These are phyloP conservation scores for Malus hybrid DNA, from an alignment of 331 rosid species.

Conservation along the genomic window DNA sequence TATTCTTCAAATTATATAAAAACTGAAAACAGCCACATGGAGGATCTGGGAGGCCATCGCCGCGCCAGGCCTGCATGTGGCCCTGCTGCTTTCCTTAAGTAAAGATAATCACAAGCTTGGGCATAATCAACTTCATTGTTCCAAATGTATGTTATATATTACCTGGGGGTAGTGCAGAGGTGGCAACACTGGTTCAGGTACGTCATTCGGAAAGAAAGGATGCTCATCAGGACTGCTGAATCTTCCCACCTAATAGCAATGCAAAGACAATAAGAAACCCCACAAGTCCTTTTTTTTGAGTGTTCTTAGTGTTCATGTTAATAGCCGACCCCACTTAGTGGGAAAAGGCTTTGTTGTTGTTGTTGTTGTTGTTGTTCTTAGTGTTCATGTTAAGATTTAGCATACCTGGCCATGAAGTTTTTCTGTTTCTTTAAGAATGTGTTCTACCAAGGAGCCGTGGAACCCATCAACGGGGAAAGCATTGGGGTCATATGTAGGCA, in stretches of 20 bases:
- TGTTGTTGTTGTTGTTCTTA: too few relatives aligned
- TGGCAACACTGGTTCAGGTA: conserved; percentile 71
- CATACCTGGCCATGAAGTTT: conserved; percentile 80
- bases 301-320: neutral
- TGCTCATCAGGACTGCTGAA: conserved; percentile 98
- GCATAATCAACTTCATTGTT: neutral
- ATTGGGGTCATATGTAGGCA: conserved; percentile 63
- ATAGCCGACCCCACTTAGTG: too few relatives aligned
- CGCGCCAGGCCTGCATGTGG: neutral
- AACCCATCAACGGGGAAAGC: conserved; percentile 72
- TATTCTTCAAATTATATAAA: neutral
- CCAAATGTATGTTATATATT: conserved; percentile 1
- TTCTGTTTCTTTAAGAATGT: conserved; percentile 78
- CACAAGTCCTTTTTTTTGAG: neutral
- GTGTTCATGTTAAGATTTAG: conserved; percentile 4
- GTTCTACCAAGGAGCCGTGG: conserved; percentile 75
- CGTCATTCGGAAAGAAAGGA: conserved; percentile 66
- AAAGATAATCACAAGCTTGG: neutral
- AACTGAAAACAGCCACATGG: neutral
- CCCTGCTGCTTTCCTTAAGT: neutral
- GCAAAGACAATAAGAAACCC: conserved; percentile 17
- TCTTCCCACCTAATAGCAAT: conserved; percentile 63
- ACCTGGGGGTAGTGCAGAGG: conserved; percentile 89
- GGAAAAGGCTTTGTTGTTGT: too few relatives aligned
- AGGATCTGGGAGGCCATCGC: neutral